Evolutionary conservation across 257 asterid genomes (phyloP).

Genomic region (Lavandula angustifolia): DNA sequence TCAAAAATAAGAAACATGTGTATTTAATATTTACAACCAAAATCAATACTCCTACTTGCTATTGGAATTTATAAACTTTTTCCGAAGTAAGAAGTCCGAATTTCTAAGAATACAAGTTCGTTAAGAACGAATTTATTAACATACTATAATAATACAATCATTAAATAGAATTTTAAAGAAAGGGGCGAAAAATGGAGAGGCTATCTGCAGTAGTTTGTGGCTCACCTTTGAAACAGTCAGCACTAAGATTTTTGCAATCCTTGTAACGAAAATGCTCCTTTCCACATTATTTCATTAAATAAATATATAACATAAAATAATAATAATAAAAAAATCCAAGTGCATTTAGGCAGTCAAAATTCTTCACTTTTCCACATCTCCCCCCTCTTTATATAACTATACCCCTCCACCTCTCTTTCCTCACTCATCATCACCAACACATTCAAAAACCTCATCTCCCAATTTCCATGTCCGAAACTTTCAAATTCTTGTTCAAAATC

Average conservation of each 20-base stretch:
- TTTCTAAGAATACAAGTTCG: not conserved
- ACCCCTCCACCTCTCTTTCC: conserved; percentile 17
- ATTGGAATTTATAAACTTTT: no score
- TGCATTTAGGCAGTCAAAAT: conserved; percentile 28
- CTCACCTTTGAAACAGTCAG: conserved; percentile 52
- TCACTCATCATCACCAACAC: conserved; percentile 25
- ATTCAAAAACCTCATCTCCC: conserved; percentile 18
- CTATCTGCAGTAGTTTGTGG: conserved; percentile 7
- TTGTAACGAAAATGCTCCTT: not conserved
- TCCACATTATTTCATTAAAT: not conserved
- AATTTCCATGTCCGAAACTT: conserved; percentile 5
- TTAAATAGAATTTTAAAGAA: not conserved
- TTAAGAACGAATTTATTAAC: not conserved
- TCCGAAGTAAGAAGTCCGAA: no score
- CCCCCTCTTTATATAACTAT: conserved; percentile 4
- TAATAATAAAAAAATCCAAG: not conserved
- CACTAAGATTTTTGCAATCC: conserved; percentile 21
- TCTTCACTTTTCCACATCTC: conserved; percentile 31
- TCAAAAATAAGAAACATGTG: no score
- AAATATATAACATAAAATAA: not conserved
- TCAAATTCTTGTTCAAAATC: conserved; percentile 26
- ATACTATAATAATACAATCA: not conserved
- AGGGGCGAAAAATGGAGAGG: not conserved
- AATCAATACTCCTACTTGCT: no score
- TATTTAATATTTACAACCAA: no score